phyloP scores from a whole-genome alignment of 495 filamentous ascomycete species.

The Lophium mytilinum region DNA sequence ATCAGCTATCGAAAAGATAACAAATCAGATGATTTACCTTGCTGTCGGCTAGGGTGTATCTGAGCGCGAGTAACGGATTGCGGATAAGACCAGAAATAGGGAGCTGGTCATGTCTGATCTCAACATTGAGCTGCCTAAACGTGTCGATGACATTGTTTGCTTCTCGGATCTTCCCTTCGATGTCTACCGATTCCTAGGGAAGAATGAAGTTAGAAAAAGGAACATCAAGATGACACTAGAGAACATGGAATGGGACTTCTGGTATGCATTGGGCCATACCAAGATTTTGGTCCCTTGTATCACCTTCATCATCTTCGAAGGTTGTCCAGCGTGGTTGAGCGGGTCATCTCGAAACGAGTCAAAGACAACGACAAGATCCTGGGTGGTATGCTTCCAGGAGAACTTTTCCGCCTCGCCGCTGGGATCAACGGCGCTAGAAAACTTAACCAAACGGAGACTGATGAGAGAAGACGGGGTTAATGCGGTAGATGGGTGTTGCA shows the following conservation, averaged over 20 bases:
- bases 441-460: conserved; percentile 23
- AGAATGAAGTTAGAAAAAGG: background rate
- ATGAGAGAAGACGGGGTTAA: background rate
- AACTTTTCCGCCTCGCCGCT: conserved; percentile 12
- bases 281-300: conserved; percentile 33
- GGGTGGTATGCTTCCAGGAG: conserved; percentile 23
- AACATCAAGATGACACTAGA: background rate
- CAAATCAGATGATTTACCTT: conserved; percentile 7
- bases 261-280: conserved; percentile 26
- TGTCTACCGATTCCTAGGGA: conserved; percentile 13
- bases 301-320: conserved; percentile 32
- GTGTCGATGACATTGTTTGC: conserved; percentile 1
- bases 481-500: conserved; percentile 1
- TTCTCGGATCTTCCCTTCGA: conserved; percentile 12
- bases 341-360: conserved; percentile 25
- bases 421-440: conserved; percentile 23
- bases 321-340: background rate
- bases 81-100: conserved; percentile 18
- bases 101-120: conserved; percentile 19
- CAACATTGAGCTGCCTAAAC: background rate
- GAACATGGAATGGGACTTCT: background rate
- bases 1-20: background rate
- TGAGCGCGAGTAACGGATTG: conserved; percentile 21
- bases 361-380: conserved; percentile 35
- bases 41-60: conserved; percentile 16